Percentiles rank a stretch among this genome's conserved stretches.
Conservation (phyloP, 768 basidiomycete species). For the Calocybe gangraenosa region DNA sequence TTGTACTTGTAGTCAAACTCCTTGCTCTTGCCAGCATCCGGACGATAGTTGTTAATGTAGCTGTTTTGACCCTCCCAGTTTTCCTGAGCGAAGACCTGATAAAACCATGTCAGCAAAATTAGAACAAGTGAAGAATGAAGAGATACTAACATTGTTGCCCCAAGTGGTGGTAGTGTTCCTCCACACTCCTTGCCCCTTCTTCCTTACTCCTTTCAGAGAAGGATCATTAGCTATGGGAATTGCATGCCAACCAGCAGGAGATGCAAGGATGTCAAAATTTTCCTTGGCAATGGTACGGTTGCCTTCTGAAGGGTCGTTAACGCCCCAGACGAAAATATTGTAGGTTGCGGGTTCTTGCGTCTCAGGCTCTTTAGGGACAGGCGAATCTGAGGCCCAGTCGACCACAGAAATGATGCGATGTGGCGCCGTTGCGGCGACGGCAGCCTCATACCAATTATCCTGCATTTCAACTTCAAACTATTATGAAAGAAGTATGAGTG, state of each 20-base stretch:
- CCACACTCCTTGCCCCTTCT: conserved; percentile 32
- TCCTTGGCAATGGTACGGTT: conserved; percentile 54
- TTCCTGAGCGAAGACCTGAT: conserved; percentile 86
- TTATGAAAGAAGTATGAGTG: not conserved
- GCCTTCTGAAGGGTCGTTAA: conserved; percentile 81
- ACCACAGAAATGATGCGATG: conserved; percentile 84
- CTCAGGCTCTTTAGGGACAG: conserved; percentile 29
- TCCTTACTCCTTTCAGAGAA: conserved; percentile 25
- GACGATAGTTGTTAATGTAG: conserved; percentile 76
- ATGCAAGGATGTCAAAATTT: conserved; percentile 73
- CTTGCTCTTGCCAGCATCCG: conserved; percentile 52
- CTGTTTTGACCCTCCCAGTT: conserved; percentile 75
- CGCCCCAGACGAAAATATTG: conserved; percentile 74
- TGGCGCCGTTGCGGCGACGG: conserved; percentile 70
- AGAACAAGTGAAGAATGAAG: not conserved
- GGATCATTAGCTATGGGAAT: conserved; percentile 75
- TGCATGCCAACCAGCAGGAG: conserved; percentile 90
- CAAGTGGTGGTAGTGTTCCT: conserved; percentile 76
- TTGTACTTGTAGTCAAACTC: conserved; percentile 73
- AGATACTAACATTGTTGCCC: conserved; percentile 69
- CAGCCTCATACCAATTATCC: conserved; percentile 95
- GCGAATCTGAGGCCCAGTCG: conserved; percentile 88
- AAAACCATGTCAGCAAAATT: not conserved
- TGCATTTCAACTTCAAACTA: conserved; percentile 90
- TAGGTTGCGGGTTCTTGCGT: conserved; percentile 44